Base-by-base conservation (phyloP, 2,329 filamentous ascomycete genomes). In the Teratosphaeria viscida region DNA sequence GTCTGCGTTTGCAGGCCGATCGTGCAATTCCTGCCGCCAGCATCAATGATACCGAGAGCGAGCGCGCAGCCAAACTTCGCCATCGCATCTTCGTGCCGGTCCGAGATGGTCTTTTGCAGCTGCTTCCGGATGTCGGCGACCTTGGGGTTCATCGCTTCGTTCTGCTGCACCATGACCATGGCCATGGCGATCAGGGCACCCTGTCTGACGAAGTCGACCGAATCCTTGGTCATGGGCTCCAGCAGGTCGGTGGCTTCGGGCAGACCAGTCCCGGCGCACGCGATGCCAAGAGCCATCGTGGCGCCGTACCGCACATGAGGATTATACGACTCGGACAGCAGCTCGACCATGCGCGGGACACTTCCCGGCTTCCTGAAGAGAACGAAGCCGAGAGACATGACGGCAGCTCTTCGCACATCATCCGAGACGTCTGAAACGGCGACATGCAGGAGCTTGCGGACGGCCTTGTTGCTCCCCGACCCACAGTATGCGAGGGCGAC, bases 151-250 rank as follows among this genome's bases (percentile, higher is more conserved):
- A 96, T 95, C 32, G 88, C 87, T 76, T 99, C 94, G 70, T 97
- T 99, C 74, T 97, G 94, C 77, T 99, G 94, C n/a, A 96, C 89
- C 82, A 99, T 87, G 68, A 99, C 96, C 94, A 99, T 99, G 61
- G 94, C 85, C 60, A 97, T 81, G 2, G 94, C 85, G 68, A 99
- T 97, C 64, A 97, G 80, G 49, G 94, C 92, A 72, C 95, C 94
- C 76, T 99, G 94, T 67, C 95, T 87, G 57, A 99, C 94, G 73
- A 99, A 99, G 77, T 99, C 94, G 60, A 92, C 95, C 7, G 94
- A 95, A 68, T 99, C 94, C 80, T 97, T 99, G 80, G 96, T 92
- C 94, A 99, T 99, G 19, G 94, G 94, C 78, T 99, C 94, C 4
- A 99, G 82, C 19, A 99, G 82, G 70, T 99, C 94, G 63, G 97